phyloP scores from a whole-genome alignment of 352 stramenopile species.

The Bremia lactucae region DNA sequence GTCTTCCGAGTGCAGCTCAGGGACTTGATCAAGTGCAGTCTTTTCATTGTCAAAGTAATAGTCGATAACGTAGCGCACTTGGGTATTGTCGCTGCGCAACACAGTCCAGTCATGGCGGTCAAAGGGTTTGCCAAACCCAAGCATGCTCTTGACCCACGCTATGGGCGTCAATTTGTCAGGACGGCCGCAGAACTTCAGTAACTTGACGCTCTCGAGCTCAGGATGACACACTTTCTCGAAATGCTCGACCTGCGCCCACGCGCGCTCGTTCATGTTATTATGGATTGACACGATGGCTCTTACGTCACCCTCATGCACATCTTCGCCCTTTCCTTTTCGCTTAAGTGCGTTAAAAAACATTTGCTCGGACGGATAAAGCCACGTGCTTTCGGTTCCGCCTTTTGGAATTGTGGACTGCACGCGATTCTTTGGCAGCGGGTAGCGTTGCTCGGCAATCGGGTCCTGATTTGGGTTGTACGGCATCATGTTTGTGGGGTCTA shows the following conservation, averaged over 20 bases:
- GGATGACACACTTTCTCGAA: constrained; percentile 92
- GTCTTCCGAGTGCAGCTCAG: constrained; percentile 69
- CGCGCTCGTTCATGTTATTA: constrained; percentile 99
- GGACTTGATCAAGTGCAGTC: constrained; percentile 58
- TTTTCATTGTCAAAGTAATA: constrained; percentile 95
- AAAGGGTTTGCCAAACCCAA: constrained; percentile 88
- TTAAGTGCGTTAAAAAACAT: constrained; percentile 99
- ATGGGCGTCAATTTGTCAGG: constrained; percentile 94
- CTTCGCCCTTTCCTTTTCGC: constrained; percentile 95
- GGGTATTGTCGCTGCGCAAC: constrained; percentile 73
- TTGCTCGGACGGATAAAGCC: constrained; percentile 97
- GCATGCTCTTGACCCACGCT: constrained; percentile 84
- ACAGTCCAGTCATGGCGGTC: constrained; percentile 99
- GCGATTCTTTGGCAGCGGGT: constrained; percentile 86
- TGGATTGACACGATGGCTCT: constrained; percentile 96
- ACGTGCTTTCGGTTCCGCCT: constrained; percentile 89
- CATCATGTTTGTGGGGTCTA: constrained; percentile 98
- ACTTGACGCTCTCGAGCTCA: constrained; percentile 63
- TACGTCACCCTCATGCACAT: constrained; percentile 91
- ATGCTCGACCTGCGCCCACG: constrained; percentile 94
- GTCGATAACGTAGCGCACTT: constrained; percentile 98
- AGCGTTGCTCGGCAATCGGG: constrained; percentile 84
- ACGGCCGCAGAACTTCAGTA: constrained; percentile 95
- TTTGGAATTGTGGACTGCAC: constrained; percentile 96
- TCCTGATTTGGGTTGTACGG: constrained; percentile 93